These are phyloP conservation scores for Tricholomella constricta DNA, from an alignment of 768 basidiomycete genomes.

Conservation along the genomic window DNA sequence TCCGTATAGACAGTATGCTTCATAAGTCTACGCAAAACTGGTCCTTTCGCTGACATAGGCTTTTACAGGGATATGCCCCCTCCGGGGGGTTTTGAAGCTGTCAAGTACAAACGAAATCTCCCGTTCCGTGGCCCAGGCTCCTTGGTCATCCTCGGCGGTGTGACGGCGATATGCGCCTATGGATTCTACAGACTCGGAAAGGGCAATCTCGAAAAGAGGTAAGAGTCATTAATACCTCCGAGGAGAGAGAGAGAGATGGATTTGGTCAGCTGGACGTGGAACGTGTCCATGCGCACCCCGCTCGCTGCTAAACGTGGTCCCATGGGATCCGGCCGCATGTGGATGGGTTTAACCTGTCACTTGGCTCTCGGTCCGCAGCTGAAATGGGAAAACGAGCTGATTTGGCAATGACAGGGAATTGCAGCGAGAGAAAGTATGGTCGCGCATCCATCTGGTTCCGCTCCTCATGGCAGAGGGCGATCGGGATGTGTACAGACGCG, in stretches of 20 bases:
- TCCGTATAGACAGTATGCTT: constrained; percentile 63
- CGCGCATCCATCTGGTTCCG: constrained; percentile 92
- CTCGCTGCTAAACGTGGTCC: constrained; percentile 71
- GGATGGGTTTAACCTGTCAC: constrained; percentile 42
- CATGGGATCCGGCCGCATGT: constrained; percentile 62
- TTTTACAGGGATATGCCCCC: constrained; percentile 90
- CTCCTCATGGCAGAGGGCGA: constrained; percentile 92
- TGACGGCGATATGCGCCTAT: constrained; percentile 81
- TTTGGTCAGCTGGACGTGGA: constrained; percentile 62
- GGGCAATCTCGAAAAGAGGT: constrained; percentile 94
- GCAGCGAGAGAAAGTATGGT: constrained; percentile 91
- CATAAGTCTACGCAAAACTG: constrained; percentile 29
- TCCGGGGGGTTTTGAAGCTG: constrained; percentile 84
- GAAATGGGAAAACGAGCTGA: constrained; percentile 44
- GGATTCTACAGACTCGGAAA: constrained; percentile 91
- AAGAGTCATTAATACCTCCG: constrained; percentile 23
- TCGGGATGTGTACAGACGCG: constrained; percentile 82
- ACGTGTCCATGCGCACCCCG: constrained; percentile 64
- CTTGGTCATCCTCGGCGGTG: constrained; percentile 81
- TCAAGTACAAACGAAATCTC: constrained; percentile 96
- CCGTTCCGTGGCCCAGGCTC: constrained; percentile 88
- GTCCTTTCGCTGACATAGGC: constrained; percentile 21
- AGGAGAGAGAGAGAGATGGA: constrained; percentile 13
- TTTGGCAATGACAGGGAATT: constrained; percentile 76
- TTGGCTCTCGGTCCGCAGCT: constrained; percentile 42